Evolutionary conservation across 129 eudicot genomes (phyloP), one percentile per base, ranked within the genome.

Genomic region (Helichrysum umbraculigerum): DNA sequence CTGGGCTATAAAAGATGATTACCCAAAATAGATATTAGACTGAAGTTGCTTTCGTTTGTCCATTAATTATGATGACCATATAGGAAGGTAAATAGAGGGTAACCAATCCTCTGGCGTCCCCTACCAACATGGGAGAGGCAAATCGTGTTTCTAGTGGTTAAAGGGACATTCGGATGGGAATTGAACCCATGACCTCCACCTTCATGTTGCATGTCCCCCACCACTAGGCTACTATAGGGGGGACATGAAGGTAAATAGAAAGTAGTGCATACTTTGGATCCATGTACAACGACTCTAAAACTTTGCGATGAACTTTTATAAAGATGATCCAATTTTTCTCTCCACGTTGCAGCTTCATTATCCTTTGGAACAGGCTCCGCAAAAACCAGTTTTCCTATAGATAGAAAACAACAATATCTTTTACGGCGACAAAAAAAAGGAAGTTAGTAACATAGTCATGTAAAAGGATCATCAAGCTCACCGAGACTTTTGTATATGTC

Each of bases 311-410:
- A 93, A 77, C 98, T 93, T 86, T 93, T 93, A 78, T 88, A 93
- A 68, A 93, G 87, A 81, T 90, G 97, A 82, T 93, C 98, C 71
- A 90, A 76, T 80, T 88, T 93, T 77, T 93, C 98, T 83, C 94
- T 88, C 98, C 98, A 93, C n/a, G 89, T 90, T 80, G 97, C 98
- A 50, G 91, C 87, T 86, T 93, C 98, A 76, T 87, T 93, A 76
- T 93, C 98, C 91, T 87, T 90, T 7, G 87, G 90, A 76, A 90
- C 87, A 25, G 96, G 85, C 71, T 93, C 98, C 79, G 98, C 92
- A 87, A 93, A 93, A 41, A 93, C 98, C 74, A 88, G 95, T 81
- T 90, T 93, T 74, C 98, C 98, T 93, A 73, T 76, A 34, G 58
- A 83, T 3, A 56, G 57, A 35, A 71, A 4, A 44, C 51, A 30